A percentile compares a stretch with the other conserved stretches of the same genome.
phyloP scores from a whole-genome alignment of 2,329 filamentous ascomycete genomes.

The Leptosphaerulina australis region DNA sequence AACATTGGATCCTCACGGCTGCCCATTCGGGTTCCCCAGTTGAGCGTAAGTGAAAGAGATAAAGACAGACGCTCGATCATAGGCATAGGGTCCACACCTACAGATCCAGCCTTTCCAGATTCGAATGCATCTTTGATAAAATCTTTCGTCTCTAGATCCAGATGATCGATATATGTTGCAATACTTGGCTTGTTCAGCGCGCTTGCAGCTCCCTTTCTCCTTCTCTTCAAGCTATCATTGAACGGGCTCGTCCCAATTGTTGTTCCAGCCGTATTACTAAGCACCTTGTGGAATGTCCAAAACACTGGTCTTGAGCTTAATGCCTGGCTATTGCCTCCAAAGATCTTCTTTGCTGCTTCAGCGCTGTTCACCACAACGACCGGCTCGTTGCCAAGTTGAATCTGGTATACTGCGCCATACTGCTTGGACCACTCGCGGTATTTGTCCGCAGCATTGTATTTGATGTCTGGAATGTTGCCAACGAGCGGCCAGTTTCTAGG shows the following conservation, averaged over 20 bases:
- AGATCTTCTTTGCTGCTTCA: conserved; percentile 49
- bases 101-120: conserved; percentile 61
- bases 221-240: conserved; percentile 67
- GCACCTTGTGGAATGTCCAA: conserved; percentile 58
- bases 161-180: conserved; percentile 65
- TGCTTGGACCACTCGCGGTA: conserved; percentile 52
- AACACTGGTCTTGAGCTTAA: conserved; percentile 52
- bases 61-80: conserved; percentile 70
- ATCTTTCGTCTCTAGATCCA: conserved; percentile 67
- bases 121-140: conserved; percentile 66
- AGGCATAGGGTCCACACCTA: conserved; percentile 67
- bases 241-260: conserved; percentile 73
- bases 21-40: conserved; percentile 68
- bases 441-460: conserved; percentile 51
- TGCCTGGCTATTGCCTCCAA: conserved; percentile 51
- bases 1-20: conserved; percentile 66
- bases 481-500: conserved; percentile 50
- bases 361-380: conserved; percentile 54
- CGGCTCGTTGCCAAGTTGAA: conserved; percentile 54
- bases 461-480: conserved; percentile 53
- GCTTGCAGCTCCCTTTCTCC: conserved; percentile 68
- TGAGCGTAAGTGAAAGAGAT: conserved; percentile 67
- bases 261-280: conserved; percentile 69
- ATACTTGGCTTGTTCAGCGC: conserved; percentile 70
- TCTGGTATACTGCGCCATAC: conserved; percentile 54